These are phyloP conservation scores for Malassezia nana DNA, from an alignment of 1,284 basidiomycete genomes.

Conservation along the genomic window DNA sequence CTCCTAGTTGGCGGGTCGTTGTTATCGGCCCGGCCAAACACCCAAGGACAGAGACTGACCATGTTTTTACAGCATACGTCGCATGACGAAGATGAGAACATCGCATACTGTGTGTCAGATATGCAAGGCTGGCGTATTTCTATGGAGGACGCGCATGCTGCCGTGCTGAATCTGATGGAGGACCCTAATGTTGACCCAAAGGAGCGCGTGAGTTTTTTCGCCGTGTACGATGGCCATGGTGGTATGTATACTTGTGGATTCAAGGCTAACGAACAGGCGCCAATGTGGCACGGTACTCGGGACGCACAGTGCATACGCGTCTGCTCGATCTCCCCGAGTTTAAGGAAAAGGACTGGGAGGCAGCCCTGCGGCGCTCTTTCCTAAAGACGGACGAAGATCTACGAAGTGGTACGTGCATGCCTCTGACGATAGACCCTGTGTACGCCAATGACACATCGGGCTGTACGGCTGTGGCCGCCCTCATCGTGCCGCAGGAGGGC, in stretches of 20 bases:
- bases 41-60: background rate
- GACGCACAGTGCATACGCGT: constrained; percentile 74
- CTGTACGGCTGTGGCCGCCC: constrained; percentile 84
- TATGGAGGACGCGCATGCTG: constrained; percentile 97
- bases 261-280: constrained; percentile 56
- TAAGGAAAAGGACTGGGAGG: constrained; percentile 60
- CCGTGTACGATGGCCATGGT: constrained; percentile 96
- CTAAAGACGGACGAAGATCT: constrained; percentile 90
- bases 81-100: constrained; percentile 66
- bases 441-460: constrained; percentile 87
- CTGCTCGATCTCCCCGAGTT: constrained; percentile 67
- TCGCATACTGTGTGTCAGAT: constrained; percentile 74
- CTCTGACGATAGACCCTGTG: constrained; percentile 59
- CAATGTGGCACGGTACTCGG: constrained; percentile 79
- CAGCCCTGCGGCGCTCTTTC: constrained; percentile 78
- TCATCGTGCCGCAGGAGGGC: constrained; percentile 26
- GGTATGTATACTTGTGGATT: constrained; percentile 56
- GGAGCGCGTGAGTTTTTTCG: constrained; percentile 62
- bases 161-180: constrained; percentile 54
- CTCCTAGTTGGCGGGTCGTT: background rate
- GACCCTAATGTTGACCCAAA: constrained; percentile 17
- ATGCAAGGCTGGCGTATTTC: constrained; percentile 99
- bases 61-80: constrained; percentile 58
- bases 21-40: background rate
- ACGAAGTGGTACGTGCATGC: constrained; percentile 57